Conservation (phyloP, 371 early-diverging fungal species). For the Lichtheimia corymbifera region DNA sequence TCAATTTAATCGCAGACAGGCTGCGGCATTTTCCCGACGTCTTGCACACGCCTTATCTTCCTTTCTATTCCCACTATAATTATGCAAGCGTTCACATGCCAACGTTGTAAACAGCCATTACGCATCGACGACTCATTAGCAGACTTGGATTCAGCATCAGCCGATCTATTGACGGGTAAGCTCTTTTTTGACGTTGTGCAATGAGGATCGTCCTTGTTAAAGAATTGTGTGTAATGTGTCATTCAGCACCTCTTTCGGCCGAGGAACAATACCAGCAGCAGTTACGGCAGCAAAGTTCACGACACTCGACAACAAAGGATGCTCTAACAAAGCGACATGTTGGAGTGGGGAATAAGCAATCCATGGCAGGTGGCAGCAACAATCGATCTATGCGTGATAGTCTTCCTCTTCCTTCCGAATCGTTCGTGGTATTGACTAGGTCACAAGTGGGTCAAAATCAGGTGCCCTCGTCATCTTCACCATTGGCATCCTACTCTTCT, state of each 20-base stretch:
- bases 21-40: too few species aligned
- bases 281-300: conserved; percentile 6
- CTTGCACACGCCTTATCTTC: background rate
- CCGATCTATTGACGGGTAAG: conserved; percentile 43
- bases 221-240: background rate
- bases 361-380: conserved; percentile 7
- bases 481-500: background rate
- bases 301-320: background rate
- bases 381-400: conserved; percentile 20
- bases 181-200: background rate
- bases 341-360: background rate
- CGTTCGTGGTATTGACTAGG: conserved; percentile 55
- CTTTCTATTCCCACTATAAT: background rate
- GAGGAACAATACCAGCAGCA: conserved; percentile 18
- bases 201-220: background rate
- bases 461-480: background rate
- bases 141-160: conserved; percentile 53
- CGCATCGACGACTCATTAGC: conserved; percentile 60
- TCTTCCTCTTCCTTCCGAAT: conserved; percentile 49
- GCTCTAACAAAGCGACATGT: conserved; percentile 1
- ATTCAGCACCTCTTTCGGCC: conserved; percentile 17
- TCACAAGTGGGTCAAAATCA: conserved; percentile 29
- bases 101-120: conserved; percentile 61
- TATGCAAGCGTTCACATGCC: conserved; percentile 35
- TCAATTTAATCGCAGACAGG: too few species aligned